Evolutionary conservation across 805 yeast genomes (phyloP).

Genomic region (Yarrowia keelungensis): DNA sequence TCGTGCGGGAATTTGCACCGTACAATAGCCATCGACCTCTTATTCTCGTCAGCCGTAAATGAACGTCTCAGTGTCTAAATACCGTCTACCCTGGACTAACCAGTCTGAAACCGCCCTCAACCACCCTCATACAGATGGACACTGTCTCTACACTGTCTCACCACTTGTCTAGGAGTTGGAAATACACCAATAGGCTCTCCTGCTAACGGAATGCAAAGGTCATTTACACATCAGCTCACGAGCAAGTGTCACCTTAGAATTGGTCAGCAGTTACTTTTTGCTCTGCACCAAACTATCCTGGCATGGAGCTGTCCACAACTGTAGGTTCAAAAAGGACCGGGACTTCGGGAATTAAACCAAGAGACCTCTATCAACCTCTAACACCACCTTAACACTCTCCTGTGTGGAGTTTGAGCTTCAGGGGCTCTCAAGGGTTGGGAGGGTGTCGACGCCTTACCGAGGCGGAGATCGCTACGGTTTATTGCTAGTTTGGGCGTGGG

Average conservation of each 20-base stretch:
- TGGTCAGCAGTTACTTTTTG: constrained; percentile 1
- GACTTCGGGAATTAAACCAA: neutral
- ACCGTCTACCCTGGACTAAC: neutral
- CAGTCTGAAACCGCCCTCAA: neutral
- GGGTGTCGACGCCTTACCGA: constrained; percentile 8
- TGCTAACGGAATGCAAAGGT: neutral
- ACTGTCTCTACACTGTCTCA: neutral
- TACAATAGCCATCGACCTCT: too few species aligned
- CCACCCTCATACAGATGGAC: too few species aligned
- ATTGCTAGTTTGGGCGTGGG: neutral
- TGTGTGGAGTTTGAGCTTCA: constrained; percentile 5
- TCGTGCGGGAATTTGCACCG: neutral
- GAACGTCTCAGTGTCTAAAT: too few species aligned
- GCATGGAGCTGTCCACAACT: too few species aligned
- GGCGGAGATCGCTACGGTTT: neutral
- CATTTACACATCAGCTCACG: neutral
- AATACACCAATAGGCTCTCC: neutral
- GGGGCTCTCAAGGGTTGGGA: neutral
- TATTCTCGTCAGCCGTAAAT: too few species aligned
- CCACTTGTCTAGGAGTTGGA: neutral
- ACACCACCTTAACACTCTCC: constrained; percentile 8
- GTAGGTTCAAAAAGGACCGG: neutral
- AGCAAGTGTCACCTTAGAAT: neutral
- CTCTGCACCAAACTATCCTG: too few species aligned
- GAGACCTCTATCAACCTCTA: neutral